Evolutionary conservation across 1,284 basidiomycete species (phyloP), one percentile per base, ranked within the genome.

Genomic region (Cystobasidium slooffiae): DNA sequence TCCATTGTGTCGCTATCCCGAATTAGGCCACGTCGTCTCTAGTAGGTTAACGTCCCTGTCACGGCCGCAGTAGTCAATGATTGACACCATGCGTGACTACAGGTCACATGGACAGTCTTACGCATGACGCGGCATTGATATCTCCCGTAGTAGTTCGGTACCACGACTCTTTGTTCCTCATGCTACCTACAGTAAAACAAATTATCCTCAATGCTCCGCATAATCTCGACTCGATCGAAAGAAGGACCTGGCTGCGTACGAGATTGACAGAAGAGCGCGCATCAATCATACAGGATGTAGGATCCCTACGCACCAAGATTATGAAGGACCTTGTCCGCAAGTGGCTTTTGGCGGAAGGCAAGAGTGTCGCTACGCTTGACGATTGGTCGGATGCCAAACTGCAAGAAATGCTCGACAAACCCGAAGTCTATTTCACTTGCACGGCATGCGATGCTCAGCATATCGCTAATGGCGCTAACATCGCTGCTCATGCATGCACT

Each of bases 311-410:
- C 39, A 10, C 3, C 16, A 59, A 31, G 7, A 59, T 59, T 31
- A 59, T 41, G 39, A 59, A 59, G 37, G 56, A 59, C n/a, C 37
- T 59, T 18, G 56, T 59, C n/a, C 31, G 56, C 16, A 59, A 59
- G 18, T 6, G 39, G 43, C 56, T 59, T 24, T 39, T 41, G 6
- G 43, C 18, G 20, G 39, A 59, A 8, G 56, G 56, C 5, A 59
- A 41, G n/a, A 59, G 56, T 39, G 39, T 59, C 18, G 56, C 56
- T 9, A 59, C 39, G n/a, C 18, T 59, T 2, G 37, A 59, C 6
- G 16, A 31, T 16, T 59, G 56, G 56, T 10, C 22, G 18, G 43
- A 59, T 20, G 56, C 37, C 10, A 59, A 59, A 24, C 39, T 59
- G 43, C 56, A 59, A 43, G 56, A 59, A 9, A 18, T 59, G 9